Evolutionary conservation across 1,284 basidiomycete species (phyloP).

Genomic region (Cutaneotrichosporon spelunceum): DNA sequence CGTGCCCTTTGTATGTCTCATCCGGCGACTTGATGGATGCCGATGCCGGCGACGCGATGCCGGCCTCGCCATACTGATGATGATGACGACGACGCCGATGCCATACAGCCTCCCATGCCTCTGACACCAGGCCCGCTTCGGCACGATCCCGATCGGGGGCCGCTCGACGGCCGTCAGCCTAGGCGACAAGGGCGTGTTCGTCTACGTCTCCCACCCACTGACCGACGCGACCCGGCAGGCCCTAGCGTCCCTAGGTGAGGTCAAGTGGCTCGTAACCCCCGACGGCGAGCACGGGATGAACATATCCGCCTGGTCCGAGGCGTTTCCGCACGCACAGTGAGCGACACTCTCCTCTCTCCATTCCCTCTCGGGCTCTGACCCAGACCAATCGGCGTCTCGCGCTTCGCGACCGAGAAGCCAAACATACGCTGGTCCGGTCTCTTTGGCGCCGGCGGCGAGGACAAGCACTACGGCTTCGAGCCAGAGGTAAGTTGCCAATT

Average conservation of each 20-base stretch:
- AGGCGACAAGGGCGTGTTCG: conserved; percentile 65
- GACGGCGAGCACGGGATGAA: conserved; percentile 55
- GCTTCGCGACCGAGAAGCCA: conserved; percentile 51
- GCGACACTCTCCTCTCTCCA: background rate
- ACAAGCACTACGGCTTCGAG: conserved; percentile 70
- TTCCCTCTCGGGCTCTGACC: background rate
- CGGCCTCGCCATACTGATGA: too few species aligned
- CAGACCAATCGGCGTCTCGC: conserved; percentile 53
- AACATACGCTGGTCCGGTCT: conserved; percentile 52
- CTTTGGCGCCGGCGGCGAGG: conserved; percentile 46
- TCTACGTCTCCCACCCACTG: conserved; percentile 79
- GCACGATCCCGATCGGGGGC: conserved; percentile 70
- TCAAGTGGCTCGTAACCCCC: conserved; percentile 60
- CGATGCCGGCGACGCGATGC: too few species aligned
- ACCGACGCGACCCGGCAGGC: conserved; percentile 68
- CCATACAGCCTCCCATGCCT: too few species aligned
- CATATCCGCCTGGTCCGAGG: conserved; percentile 53
- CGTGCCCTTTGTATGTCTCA: conserved; percentile 45
- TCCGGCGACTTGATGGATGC: background rate
- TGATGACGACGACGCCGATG: background rate
- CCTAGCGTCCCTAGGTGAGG: conserved; percentile 68
- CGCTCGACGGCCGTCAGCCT: conserved; percentile 79
- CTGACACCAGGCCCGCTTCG: conserved; percentile 56
- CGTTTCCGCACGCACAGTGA: conserved; percentile 70
- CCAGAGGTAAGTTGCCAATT: conserved; percentile 57